A percentile compares a stretch with the other conserved stretches of the same genome.
Conservation (phyloP, 805 yeast species). For the Hemisphaericaspora nanyangensis region DNA sequence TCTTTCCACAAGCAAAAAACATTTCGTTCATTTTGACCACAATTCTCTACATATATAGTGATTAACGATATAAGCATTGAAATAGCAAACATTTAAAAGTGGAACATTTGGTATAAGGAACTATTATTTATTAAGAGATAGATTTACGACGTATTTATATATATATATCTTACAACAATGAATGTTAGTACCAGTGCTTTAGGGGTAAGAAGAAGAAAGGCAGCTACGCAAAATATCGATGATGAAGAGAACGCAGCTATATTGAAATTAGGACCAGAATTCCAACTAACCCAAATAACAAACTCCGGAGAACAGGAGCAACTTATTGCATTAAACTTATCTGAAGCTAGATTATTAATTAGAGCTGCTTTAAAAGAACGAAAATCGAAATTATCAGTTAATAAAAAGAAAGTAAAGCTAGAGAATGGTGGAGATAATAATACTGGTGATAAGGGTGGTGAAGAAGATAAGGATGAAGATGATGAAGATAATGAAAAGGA, state of each 20-base stretch:
- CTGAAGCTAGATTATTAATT: slow-evolving; percentile 86
- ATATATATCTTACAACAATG: no score
- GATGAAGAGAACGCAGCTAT: slow-evolving; percentile 92
- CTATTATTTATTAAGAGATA: no score
- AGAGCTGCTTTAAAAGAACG: slow-evolving; percentile 82
- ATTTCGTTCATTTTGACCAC: no score
- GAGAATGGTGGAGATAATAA: neutral
- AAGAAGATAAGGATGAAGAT: slow-evolving; percentile 19
- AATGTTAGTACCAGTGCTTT: slow-evolving; percentile 86
- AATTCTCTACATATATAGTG: no score
- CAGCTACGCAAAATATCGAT: slow-evolving; percentile 55
- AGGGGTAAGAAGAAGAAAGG: slow-evolving; percentile 74
- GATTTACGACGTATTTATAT: no score
- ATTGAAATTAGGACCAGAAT: slow-evolving; percentile 89
- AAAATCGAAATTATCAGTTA: slow-evolving; percentile 24
- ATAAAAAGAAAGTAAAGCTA: slow-evolving; percentile 22
- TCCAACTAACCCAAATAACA: slow-evolving; percentile 72
- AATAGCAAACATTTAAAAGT: no score
- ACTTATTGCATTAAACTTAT: slow-evolving; percentile 78
- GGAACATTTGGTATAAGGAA: no score
- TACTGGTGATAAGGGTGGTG: slow-evolving; percentile 9
- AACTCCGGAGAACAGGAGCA: slow-evolving; percentile 77
- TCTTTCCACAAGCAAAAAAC: no score
- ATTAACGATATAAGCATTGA: no score
- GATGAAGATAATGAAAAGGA: slow-evolving; percentile 40